A percentile compares a stretch with the other conserved stretches of the same genome.
phyloP scores from a whole-genome alignment of 441 rosid species.

The Gossypium schwendimanii region DNA sequence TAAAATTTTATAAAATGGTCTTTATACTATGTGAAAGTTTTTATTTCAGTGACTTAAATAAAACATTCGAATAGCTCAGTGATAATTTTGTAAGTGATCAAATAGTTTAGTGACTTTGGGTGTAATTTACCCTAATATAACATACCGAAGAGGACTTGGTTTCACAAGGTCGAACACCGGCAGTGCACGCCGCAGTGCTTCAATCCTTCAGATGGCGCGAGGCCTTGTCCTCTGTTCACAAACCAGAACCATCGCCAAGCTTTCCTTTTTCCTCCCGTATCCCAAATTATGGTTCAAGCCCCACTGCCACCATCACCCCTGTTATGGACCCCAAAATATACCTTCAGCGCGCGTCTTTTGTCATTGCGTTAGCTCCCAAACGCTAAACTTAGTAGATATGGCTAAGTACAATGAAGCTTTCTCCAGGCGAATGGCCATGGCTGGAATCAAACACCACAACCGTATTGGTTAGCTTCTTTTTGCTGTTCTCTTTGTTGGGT shows the following conservation, averaged over 20 bases:
- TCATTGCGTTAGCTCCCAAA: conserved; percentile 25
- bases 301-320: conserved; percentile 16
- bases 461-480: conserved; percentile 48
- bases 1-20: too few species aligned
- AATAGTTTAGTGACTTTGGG: too few species aligned
- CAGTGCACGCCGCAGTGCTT: not conserved
- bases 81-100: too few species aligned
- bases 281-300: conserved; percentile 21
- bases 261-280: conserved; percentile 27
- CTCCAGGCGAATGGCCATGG: conserved; percentile 66
- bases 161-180: not conserved
- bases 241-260: conserved; percentile 26
- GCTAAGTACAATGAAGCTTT: conserved; percentile 44
- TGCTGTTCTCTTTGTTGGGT: not conserved
- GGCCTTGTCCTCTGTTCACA: conserved; percentile 34
- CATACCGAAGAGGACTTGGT: not conserved
- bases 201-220: conserved; percentile 34
- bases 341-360: conserved; percentile 39
- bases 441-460: conserved; percentile 82
- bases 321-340: conserved; percentile 9
- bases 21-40: too few species aligned
- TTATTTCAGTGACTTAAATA: too few species aligned
- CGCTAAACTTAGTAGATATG: conserved; percentile 20
- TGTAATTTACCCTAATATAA: not conserved
- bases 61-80: too few species aligned